A percentile compares a stretch with the other conserved stretches of the same genome.
phyloP scores from a whole-genome alignment of 768 basidiomycete species.

The Sarcomyxa edulis region DNA sequence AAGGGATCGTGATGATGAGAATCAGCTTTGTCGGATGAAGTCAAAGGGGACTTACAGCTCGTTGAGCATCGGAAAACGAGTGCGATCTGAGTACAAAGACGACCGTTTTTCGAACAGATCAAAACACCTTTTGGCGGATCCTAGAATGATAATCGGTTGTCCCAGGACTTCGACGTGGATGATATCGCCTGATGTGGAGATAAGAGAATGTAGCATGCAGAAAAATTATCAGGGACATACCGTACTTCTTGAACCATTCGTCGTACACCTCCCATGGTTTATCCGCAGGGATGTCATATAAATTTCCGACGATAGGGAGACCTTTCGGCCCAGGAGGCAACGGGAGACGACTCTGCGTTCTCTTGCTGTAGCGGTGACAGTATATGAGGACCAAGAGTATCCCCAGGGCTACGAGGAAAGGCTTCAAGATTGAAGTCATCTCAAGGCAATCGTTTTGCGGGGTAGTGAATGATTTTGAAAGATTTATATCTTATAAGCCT shows the following conservation, averaged over 20 bases:
- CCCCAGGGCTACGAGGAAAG: too few relatives aligned
- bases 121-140: slow-evolving; percentile 13
- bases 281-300: slow-evolving; percentile 26
- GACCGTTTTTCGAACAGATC: slow-evolving; percentile 23
- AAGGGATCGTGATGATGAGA: not conserved
- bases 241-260: slow-evolving; percentile 28
- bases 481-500: too few relatives aligned
- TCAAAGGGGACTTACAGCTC: slow-evolving; percentile 12
- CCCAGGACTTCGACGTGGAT: slow-evolving; percentile 15
- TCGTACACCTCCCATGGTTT: slow-evolving; percentile 26
- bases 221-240: not conserved
- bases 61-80: slow-evolving; percentile 10
- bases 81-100: slow-evolving; percentile 21
- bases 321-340: slow-evolving; percentile 31
- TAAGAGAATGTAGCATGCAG: not conserved
- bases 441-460: too few relatives aligned
- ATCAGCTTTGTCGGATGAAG: not conserved
- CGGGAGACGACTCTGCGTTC: slow-evolving; percentile 3
- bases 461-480: too few relatives aligned
- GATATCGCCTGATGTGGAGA: slow-evolving; percentile 17
- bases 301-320: slow-evolving; percentile 31
- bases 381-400: too few relatives aligned
- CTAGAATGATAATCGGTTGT: slow-evolving; percentile 19
- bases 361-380: too few relatives aligned
- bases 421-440: too few relatives aligned